Conservation (phyloP, 2,329 filamentous ascomycete species). For the Fusarium verticillioides region DNA sequence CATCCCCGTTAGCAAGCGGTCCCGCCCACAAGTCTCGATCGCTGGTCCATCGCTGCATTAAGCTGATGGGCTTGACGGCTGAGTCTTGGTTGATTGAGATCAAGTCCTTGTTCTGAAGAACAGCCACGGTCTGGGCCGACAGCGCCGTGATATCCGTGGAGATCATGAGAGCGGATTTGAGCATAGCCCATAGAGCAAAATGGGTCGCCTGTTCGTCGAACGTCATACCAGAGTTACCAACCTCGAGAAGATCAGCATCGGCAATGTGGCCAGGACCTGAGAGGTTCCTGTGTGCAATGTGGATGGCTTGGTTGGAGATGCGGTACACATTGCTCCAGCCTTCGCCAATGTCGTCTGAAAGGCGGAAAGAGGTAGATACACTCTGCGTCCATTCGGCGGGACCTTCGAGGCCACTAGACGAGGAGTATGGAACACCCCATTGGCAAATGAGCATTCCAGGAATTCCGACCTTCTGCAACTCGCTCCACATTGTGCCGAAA, state of each 20-base stretch:
- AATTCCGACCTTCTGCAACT: neutral
- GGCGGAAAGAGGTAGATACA: neutral
- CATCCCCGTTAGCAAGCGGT: neutral
- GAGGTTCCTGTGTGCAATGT: neutral
- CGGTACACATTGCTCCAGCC: neutral
- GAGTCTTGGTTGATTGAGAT: neutral
- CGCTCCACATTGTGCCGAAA: neutral
- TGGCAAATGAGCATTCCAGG: neutral
- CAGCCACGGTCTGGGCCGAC: neutral
- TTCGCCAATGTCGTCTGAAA: neutral
- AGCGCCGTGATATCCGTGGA: neutral
- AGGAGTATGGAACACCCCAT: neutral
- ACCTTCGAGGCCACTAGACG: neutral
- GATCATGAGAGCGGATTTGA: neutral
- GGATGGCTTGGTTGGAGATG: constrained; percentile 1
- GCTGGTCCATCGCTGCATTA: neutral
- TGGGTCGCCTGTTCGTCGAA: neutral
- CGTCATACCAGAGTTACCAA: neutral
- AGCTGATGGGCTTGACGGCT: neutral
- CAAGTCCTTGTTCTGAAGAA: neutral
- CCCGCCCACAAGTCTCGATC: constrained; percentile 2
- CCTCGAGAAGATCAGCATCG: neutral
- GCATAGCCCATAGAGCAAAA: neutral
- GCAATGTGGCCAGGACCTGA: neutral
- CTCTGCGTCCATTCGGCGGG: neutral